Base-by-base conservation (phyloP, 2,329 filamentous ascomycete genomes). In the Endothia cerciana region DNA sequence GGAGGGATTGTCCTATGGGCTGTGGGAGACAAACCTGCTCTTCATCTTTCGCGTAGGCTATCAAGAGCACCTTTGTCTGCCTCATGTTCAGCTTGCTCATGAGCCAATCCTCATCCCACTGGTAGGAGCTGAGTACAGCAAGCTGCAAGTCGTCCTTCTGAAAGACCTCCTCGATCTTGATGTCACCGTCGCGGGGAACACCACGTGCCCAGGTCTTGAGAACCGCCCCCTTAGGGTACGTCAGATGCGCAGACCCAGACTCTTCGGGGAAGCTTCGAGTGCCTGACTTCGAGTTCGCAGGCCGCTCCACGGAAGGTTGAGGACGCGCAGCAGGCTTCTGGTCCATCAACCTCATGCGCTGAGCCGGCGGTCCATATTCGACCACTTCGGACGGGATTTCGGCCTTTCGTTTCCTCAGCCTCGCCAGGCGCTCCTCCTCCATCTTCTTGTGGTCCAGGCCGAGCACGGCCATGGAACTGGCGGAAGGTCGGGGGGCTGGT, bases 91-190 rank as follows among this genome's bases (percentile, higher is more conserved):
- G 76, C 74, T 95, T 96, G 6, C 81, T 84, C 36, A 94, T 76
- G 55, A 95, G 76, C 92, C 92, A 97, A 36, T 90, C 85, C 17
- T 90, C 85, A 69, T 98, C 90, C 88, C 92, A 95, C 74, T 94
- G 88, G 71, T 91, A 98, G 0, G 94, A 92, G 71, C 93, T 97
- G 5, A 98, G 79, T 0, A 98, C 85, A 0, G 92, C 94, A 47
- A 93, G 85, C 60, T 91, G 81, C 10, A 98, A 81, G 15, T 89
- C 83, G 1, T 86, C 78, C 68, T 87, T 89, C 74, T 97, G 91
- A 1, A 97, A 77, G 0, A 97, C 86, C 75, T 97, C 93, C 72
- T 97, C 92, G 49, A 98, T 88, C 67, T 89, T 95, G 74, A 98
- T 92, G 69, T 97, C 92, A 68, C 93, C 85, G 4, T 80, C 81